These are phyloP conservation scores for Dendrobium nobile DNA, from an alignment of 106 monocot species.

Conservation along the genomic window DNA sequence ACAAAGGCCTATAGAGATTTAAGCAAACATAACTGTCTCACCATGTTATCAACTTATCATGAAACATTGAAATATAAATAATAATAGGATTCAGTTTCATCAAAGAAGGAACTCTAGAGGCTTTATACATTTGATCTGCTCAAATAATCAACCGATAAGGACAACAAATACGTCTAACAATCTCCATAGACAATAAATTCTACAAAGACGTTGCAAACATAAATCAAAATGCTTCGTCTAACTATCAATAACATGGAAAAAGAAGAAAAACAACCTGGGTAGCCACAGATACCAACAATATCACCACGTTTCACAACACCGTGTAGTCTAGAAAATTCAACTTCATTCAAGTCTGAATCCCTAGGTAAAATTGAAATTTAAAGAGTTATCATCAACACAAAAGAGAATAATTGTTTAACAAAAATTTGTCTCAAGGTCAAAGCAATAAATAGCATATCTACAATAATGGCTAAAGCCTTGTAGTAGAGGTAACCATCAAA, in stretches of 20 bases:
- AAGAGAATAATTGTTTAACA: background rate
- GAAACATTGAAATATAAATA: background rate
- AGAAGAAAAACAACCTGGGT: constrained; percentile 57
- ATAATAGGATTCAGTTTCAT: background rate
- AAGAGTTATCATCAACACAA: background rate
- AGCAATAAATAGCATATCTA: background rate
- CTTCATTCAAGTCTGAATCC: constrained; percentile 71
- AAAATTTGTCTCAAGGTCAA: background rate
- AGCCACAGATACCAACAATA: constrained; percentile 92
- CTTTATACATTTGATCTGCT: background rate
- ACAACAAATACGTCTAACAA: background rate
- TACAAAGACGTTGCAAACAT: background rate
- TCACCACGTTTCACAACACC: constrained; percentile 85
- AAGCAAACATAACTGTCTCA: background rate
- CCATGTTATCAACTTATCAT: background rate
- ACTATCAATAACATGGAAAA: constrained; percentile 1
- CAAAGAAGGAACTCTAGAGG: background rate
- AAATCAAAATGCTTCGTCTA: too few species aligned
- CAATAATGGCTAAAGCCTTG: background rate
- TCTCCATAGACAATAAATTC: background rate
- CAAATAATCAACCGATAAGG: background rate
- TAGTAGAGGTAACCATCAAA: background rate
- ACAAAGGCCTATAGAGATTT: background rate
- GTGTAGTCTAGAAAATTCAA: constrained; percentile 65
- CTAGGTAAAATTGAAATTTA: constrained; percentile 27